Evolutionary conservation across 2,329 filamentous ascomycete species (phyloP).

Genomic region (Diaporthe longicolla): DNA sequence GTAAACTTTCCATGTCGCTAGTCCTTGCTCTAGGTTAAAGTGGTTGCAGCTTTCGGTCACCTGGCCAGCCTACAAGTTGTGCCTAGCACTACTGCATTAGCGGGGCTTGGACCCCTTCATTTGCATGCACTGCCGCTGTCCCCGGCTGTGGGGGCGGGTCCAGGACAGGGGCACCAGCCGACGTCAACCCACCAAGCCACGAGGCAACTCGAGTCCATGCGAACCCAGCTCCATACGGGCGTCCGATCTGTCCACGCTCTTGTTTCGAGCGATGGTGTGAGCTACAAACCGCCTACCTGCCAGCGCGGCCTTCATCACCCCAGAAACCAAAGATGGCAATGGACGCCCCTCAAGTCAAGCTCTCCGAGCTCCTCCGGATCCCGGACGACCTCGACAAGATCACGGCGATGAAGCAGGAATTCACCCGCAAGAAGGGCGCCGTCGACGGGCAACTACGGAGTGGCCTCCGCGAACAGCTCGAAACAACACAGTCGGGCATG

Average conservation of each 20-base stretch:
- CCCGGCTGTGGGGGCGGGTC: conserved; percentile 37
- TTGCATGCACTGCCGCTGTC: conserved; percentile 21
- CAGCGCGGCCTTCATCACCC: conserved; percentile 27
- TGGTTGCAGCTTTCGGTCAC: not conserved
- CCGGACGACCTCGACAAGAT: conserved; percentile 99
- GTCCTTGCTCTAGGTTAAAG: not conserved
- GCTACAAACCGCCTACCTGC: conserved; percentile 15
- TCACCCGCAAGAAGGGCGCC: conserved; percentile 91
- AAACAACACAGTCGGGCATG: conserved; percentile 95
- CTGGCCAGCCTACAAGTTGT: not conserved
- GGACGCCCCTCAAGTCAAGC: conserved; percentile 81
- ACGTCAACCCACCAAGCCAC: conserved; percentile 33
- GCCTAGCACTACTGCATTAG: not conserved
- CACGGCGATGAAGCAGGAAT: conserved; percentile 88
- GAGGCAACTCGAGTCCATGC: not conserved
- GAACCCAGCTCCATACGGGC: not conserved
- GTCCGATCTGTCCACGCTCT: not conserved
- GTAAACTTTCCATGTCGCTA: not conserved
- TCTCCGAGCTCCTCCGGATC: conserved; percentile 93
- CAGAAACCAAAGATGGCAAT: conserved; percentile 55
- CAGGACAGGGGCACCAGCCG: conserved; percentile 23
- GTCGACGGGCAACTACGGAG: conserved; percentile 92
- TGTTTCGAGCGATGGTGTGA: conserved; percentile 39
- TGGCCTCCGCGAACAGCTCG: conserved; percentile 91
- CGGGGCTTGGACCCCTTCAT: conserved; percentile 26